A percentile compares a stretch with the other conserved stretches of the same genome.
phyloP scores from a whole-genome alignment of 345 rosid genomes.

The Populus ilicifolia region DNA sequence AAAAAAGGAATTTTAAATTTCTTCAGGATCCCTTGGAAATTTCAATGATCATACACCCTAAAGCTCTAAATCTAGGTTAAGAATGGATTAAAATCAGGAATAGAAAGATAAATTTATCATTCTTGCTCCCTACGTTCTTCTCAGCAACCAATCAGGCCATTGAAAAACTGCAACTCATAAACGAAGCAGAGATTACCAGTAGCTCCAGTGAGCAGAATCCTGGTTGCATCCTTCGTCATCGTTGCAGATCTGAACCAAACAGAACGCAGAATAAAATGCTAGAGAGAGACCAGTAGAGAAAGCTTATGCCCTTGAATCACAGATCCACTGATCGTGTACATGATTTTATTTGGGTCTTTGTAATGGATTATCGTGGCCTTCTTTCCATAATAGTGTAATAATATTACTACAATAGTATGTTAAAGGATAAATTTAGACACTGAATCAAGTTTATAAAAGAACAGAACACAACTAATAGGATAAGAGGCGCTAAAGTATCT shows the following conservation, averaged over 20 bases:
- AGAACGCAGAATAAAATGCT: not conserved
- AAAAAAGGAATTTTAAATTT: not conserved
- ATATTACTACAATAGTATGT: too few species aligned
- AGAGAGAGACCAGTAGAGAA: not conserved
- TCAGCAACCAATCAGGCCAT: not conserved
- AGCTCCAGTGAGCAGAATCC: not conserved
- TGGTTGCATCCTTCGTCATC: not conserved
- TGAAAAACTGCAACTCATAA: not conserved
- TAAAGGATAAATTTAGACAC: too few species aligned
- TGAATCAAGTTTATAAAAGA: too few species aligned
- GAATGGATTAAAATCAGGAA: not conserved
- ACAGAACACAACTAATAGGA: too few species aligned
- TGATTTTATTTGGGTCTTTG: not conserved
- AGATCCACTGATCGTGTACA: not conserved
- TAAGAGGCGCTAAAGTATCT: too few species aligned
- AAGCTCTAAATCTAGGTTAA: not conserved
- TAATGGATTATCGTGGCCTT: too few species aligned
- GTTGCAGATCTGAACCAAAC: not conserved
- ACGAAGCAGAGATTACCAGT: not conserved
- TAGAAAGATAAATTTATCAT: not conserved
- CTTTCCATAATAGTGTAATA: too few species aligned
- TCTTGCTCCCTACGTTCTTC: not conserved
- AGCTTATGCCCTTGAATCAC: not conserved
- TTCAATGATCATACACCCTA: not conserved
- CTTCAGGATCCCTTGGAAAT: not conserved